These are phyloP conservation scores for Myrica gale DNA, from an alignment of 306 rosid genomes.

Conservation along the genomic window DNA sequence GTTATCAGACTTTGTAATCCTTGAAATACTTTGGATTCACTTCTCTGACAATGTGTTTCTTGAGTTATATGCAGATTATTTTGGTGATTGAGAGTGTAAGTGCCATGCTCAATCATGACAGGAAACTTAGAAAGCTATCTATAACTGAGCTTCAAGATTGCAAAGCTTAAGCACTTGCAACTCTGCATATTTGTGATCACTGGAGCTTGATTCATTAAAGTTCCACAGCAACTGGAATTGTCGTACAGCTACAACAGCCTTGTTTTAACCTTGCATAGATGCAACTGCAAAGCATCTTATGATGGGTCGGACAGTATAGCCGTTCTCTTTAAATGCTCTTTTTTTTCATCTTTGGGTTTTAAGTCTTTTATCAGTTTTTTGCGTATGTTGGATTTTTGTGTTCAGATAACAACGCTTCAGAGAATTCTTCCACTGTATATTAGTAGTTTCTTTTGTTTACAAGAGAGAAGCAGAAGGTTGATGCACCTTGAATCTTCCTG, in stretches of 20 bases:
- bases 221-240: not conserved
- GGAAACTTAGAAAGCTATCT: conserved; percentile 60
- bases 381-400: not conserved
- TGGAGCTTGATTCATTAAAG: conserved; percentile 13
- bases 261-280: conserved; percentile 6
- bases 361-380: not conserved
- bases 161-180: conserved; percentile 40
- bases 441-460: not conserved
- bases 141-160: conserved; percentile 42
- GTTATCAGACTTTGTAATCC: not conserved
- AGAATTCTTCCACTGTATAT: not conserved
- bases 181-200: conserved; percentile 16
- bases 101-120: conserved; percentile 82
- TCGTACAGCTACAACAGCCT: conserved; percentile 6
- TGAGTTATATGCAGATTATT: conserved; percentile 48
- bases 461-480: not conserved
- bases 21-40: not conserved
- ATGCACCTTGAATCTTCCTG: conserved; percentile 2
- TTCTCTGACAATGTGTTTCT: conserved; percentile 9
- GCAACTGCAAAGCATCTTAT: conserved; percentile 12
- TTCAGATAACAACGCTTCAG: not conserved
- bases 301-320: conserved; percentile 7
- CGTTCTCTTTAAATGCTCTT: conserved; percentile 10
- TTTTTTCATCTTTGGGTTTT: too few relatives aligned
- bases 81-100: conserved; percentile 85